Evolutionary conservation across 2,329 filamentous ascomycete genomes (phyloP), one percentile per base, ranked within the genome.

Genomic region (Cladosporium sp.): DNA sequence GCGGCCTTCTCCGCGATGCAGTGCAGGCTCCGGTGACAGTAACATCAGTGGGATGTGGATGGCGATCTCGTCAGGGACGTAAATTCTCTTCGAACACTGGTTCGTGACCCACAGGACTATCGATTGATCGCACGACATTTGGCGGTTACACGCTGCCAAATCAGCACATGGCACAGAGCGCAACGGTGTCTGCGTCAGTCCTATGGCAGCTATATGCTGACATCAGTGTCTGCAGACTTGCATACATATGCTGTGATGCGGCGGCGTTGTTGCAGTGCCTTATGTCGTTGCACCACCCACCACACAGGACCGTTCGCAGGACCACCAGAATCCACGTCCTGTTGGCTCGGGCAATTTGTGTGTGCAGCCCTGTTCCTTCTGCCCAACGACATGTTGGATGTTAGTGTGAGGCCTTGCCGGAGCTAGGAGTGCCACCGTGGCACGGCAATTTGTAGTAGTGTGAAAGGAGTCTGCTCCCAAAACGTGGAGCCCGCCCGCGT

Each of bases 81-180:
- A 32, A 32, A 32, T 32, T 9, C 8, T 45, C 17, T 45, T 45
- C 25, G 19, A 55, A 47, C 25, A 36, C 10, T 32, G 40, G 52
- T 47, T 55, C 40, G 20, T 20, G 52, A 19, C 52, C 52, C 52
- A 47, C 52, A 20, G 17, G 13, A 36, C 52, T 47, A 55, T 55
- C n/a, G 52, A 47, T 37, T 44, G 51, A 54, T 45, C 51, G 24
- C 51, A 54, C 51, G 37, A 54, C 51, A 35, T 39, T 44, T n/a
- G n/a, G 20, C 51, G 34, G 17, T n/a, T n/a, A 15, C 20, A 35
- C 39, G n/a, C 19, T 15, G 19, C 19, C 35, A 19, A 24, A 15
- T 15, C 35, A 51, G 20, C 48, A 28, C 48, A 9, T 17, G 34
- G 25, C 15, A 28, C 42, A n/a, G 24, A 20, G 51, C 51, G 51